Evolutionary conservation across 345 rosid genomes (phyloP), one percentile per base, ranked within the genome.

Genomic region (Boechera stricta): DNA sequence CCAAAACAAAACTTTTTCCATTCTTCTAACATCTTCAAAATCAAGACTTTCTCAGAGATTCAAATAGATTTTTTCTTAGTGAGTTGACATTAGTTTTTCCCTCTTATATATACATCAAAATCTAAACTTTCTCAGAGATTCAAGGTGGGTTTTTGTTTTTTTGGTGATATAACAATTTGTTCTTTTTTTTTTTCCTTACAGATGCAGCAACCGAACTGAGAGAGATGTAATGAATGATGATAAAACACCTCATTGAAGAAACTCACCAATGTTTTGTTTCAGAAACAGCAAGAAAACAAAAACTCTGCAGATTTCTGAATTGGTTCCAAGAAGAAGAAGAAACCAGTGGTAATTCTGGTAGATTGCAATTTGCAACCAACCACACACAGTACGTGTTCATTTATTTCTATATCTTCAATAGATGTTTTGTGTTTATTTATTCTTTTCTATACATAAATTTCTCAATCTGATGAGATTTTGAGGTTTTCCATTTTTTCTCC

Each of bases 121-220:
- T 52, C 13, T 4, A 53, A 29, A 63, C 62, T 38, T 64, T 16
- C 3, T 28, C 55, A 9, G 47, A 7, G 62, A 39, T 38, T 52
- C 7, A 60, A 72, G 16, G 24, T 49, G 38, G 63, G 24, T 31
- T 72, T 48, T 47, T 29, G 21, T 13, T 24, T 8, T 2, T 39
- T 24, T 3, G 52, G 12, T 53, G 71, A 41, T 18, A 36, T 76
- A 47, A 69, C 35, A 58, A 9, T 57, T 32, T 39, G 39, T 31
- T 48, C 31, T 21, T 67, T 28, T 28, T 28, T 28, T 2, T 28
- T 28, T 28, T 28, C 3, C 6, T 64, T 52, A 67, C 62, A 79
- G 82, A 67, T 79, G 82, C 78, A 73, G 52, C 82, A 73, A 52
- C 75, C 70, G 67, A 79, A 79, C 77, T 78, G 71, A 79, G 66